Percentiles rank a stretch among this genome's conserved stretches.
phyloP scores from a whole-genome alignment of 2,329 filamentous ascomycete genomes.

The Massarina eburnea region DNA sequence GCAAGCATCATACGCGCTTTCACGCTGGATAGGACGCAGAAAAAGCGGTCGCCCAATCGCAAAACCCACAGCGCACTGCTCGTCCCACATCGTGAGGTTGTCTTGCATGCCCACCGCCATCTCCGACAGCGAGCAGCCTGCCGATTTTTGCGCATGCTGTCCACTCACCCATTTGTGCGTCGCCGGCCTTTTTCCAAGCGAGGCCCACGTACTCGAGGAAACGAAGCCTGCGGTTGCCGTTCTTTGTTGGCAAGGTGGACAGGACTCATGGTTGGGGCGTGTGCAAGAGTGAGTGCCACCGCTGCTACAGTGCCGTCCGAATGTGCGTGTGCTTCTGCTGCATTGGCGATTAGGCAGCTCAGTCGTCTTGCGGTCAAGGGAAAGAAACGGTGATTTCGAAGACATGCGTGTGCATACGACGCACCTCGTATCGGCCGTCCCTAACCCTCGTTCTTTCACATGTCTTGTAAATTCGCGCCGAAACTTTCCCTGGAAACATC shows the following conservation, averaged over 20 bases:
- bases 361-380: not conserved
- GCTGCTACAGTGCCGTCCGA: not conserved
- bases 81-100: constrained; percentile 7
- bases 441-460: too few relatives aligned
- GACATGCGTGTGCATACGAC: not conserved
- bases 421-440: too few relatives aligned
- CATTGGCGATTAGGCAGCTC: not conserved
- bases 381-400: not conserved
- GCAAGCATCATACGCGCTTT: constrained; percentile 1
- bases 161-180: too few relatives aligned
- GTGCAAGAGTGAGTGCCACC: not conserved
- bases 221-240: too few relatives aligned
- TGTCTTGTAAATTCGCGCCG: too few relatives aligned
- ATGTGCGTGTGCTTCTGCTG: not conserved
- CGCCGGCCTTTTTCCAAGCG: too few relatives aligned
- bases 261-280: not conserved
- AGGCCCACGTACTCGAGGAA: too few relatives aligned
- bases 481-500: too few relatives aligned
- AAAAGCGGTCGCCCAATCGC: not conserved
- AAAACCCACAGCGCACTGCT: constrained; percentile 10
- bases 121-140: too few relatives aligned
- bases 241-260: not conserved
- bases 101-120: constrained; percentile 5
- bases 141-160: too few relatives aligned
- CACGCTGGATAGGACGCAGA: not conserved